Base-by-base conservation (phyloP, 768 basidiomycete species). In the Cyathus striatus region DNA sequence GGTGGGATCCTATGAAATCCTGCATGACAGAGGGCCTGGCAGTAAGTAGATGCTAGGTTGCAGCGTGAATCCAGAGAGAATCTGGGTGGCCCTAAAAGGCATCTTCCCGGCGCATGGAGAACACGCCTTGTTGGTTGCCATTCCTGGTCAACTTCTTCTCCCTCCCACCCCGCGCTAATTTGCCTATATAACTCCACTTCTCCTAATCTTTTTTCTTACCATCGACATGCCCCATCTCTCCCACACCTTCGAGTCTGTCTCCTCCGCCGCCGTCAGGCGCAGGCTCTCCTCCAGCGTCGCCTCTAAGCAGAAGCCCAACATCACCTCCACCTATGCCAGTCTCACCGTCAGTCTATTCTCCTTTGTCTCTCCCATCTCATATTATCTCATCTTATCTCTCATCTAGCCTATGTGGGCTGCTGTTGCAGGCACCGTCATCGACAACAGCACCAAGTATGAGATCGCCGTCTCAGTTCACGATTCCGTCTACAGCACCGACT, bases 351-450 rank as follows among this genome's bases (percentile, higher is more conserved):
- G 86, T 88, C 54, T 62, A 79, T 65, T 41, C 39, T 41, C 42
- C 30, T 39, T 32, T 34, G 54, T 58, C 49, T 38, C 38, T 42
- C 47, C 48, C 44, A 57, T 40, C 49, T 53, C 42, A 44, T 42
- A 52, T 45, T 32, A 39, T 41, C 32, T 45, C 7, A 6, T 12
- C 6, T 25, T 20, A 16, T 23, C 38, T 27, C 52, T 41, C 53
- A 27, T 56, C 26, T 57, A 90, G 88, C 85, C 88, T 17, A 89
- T 91, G 88, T 91, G 88, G 87, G 86, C 82, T 47, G 89, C 86
- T 53, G 72, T 90, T 39, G 82, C 86, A 3, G 86, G 85, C 30
- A 66, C 65, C 18, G 58, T 79, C 38, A 58, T 81, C 56, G 73
- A 80, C 56, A 77, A 79, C 55, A 76, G 74, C 43, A 75, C 72